Percentiles rank a stretch among this genome's conserved stretches.
phyloP scores from a whole-genome alignment of 2,329 filamentous ascomycete species.

The Fusarium coffeatum region DNA sequence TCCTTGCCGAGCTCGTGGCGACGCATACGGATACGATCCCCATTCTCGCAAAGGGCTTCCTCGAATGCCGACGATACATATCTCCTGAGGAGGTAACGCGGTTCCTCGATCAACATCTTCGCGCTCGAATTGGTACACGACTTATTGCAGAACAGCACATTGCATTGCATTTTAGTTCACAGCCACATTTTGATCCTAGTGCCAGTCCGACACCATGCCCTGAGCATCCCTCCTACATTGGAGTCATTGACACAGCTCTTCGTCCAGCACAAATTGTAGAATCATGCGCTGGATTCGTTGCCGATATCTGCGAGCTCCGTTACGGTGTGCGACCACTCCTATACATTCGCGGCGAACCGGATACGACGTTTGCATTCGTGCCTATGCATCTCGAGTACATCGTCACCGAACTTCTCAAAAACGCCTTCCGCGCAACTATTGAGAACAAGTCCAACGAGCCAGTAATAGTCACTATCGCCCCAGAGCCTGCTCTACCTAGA shows the following conservation, averaged over 20 bases:
- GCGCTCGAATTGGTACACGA: slow-evolving; percentile 91
- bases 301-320: slow-evolving; percentile 95
- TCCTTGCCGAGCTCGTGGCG: slow-evolving; percentile 93
- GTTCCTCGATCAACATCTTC: slow-evolving; percentile 93
- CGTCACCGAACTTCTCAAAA: slow-evolving; percentile 94
- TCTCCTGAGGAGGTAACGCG: slow-evolving; percentile 82
- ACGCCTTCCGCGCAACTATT: slow-evolving; percentile 92
- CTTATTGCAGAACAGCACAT: slow-evolving; percentile 97
- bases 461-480: slow-evolving; percentile 91
- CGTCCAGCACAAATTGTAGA: slow-evolving; percentile 85
- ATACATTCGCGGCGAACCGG: slow-evolving; percentile 84
- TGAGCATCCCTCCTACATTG: slow-evolving; percentile 78
- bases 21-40: slow-evolving; percentile 96
- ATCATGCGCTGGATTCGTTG: slow-evolving; percentile 88
- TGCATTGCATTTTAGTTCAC: slow-evolving; percentile 79
- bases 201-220: slow-evolving; percentile 63
- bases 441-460: slow-evolving; percentile 86
- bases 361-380: slow-evolving; percentile 91
- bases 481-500: slow-evolving; percentile 61
- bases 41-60: slow-evolving; percentile 88
- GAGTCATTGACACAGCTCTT: slow-evolving; percentile 92
- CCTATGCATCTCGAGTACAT: slow-evolving; percentile 98
- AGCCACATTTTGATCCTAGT: slow-evolving; percentile 74
- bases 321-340: slow-evolving; percentile 89
- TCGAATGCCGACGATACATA: slow-evolving; percentile 94